Percentiles rank a stretch among this genome's conserved stretches.
Evolutionary conservation across 768 basidiomycete species (phyloP).

Genomic region (Inosperma sp.): DNA sequence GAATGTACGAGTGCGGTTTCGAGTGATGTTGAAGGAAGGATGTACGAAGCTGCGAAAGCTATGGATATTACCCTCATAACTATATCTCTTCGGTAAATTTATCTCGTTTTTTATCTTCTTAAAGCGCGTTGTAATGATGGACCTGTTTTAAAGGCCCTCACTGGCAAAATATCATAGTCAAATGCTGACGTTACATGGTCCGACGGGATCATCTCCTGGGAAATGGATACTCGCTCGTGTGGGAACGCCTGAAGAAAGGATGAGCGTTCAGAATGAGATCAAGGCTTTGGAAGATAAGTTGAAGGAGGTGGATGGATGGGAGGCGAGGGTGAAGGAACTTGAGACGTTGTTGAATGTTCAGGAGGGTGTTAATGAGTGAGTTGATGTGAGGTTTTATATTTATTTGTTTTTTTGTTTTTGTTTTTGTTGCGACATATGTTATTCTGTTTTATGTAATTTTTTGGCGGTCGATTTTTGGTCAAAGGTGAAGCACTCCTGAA

Average conservation of each 20-base stretch:
- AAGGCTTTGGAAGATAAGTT: conserved; percentile 58
- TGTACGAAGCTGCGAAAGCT: conserved; percentile 91
- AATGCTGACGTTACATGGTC: conserved; percentile 73
- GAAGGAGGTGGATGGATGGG: conserved; percentile 70
- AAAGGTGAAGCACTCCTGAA: no score
- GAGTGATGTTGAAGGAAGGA: conserved; percentile 90
- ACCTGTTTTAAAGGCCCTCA: conserved; percentile 55
- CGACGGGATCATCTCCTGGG: conserved; percentile 44
- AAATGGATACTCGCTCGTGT: conserved; percentile 69
- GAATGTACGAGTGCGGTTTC: conserved; percentile 96
- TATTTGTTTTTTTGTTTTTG: no score
- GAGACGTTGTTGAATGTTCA: conserved; percentile 47
- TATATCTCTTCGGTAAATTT: conserved; percentile 53
- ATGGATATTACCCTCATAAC: conserved; percentile 90
- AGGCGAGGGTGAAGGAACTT: conserved; percentile 60
- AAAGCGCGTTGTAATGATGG: no score
- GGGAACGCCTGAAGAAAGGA: conserved; percentile 66
- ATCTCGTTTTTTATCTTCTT: neutral
- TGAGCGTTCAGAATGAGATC: conserved; percentile 77
- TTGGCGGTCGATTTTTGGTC: no score
- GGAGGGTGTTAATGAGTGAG: no score
- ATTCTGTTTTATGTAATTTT: no score
- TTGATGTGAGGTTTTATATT: no score
- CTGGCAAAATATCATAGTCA: conserved; percentile 87
- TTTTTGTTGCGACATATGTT: no score